Evolutionary conservation across 1,284 basidiomycete species (phyloP).

Genomic region (Leccinum variabile): DNA sequence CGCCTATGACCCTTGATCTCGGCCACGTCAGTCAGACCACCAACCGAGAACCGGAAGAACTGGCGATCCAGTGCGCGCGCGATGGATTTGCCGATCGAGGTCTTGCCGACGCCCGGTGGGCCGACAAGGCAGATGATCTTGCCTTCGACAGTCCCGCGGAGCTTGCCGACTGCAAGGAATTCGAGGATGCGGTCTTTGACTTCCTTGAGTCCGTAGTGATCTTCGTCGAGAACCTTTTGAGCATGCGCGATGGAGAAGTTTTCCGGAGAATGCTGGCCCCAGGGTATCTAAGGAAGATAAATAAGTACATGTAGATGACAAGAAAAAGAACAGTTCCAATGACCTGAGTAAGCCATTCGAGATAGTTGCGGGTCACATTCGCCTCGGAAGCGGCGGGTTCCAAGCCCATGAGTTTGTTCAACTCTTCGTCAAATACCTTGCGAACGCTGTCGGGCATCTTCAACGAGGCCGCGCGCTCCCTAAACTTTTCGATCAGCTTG

Average conservation of each 20-base stretch:
- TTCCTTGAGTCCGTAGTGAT: conserved; percentile 95
- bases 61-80: conserved; percentile 82
- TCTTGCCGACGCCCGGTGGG: conserved; percentile 97
- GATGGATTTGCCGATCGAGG: conserved; percentile 93
- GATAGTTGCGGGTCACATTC: conserved; percentile 94
- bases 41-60: conserved; percentile 97
- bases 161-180: conserved; percentile 96
- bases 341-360: conserved; percentile 93
- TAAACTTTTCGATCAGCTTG: conserved; percentile 95
- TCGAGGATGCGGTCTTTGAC: conserved; percentile 98
- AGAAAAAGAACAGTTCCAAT: conserved; percentile 1
- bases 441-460: conserved; percentile 93
- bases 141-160: conserved; percentile 94
- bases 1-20: conserved; percentile 99
- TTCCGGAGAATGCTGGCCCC: conserved; percentile 94
- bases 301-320: conserved; percentile 1
- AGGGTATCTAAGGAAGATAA: conserved; percentile 67
- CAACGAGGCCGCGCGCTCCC: conserved; percentile 81
- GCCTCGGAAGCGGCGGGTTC: conserved; percentile 94
- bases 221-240: conserved; percentile 85
- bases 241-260: conserved; percentile 92
- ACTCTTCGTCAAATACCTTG: conserved; percentile 97
- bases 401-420: conserved; percentile 88
- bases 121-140: conserved; percentile 98
- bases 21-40: conserved; percentile 95